Evolutionary conservation across 371 early-diverging fungal genomes (phyloP), one percentile per base, ranked within the genome.

Genomic region (Catenaria anguillulae): DNA sequence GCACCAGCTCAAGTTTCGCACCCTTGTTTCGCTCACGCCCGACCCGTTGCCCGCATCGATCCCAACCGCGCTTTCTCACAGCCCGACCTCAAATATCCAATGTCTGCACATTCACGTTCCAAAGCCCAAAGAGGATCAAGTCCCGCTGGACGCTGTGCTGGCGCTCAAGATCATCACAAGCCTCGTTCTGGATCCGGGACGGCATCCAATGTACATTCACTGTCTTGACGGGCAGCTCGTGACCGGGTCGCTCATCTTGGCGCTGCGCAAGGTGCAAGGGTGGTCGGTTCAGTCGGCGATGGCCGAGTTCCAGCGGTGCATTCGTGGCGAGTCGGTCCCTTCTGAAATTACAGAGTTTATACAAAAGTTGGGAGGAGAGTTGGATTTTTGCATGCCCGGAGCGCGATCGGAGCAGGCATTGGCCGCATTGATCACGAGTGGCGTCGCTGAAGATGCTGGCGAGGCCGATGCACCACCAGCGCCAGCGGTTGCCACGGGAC

Each of bases 181-280:
- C 13, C 26, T 37, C 15, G 26, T 58, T 1, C 43, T 58, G 21
- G 59, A 58, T 5, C 59, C 43, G 43, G 17, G 8, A 15, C 26
- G 33, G 15, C 13, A 77, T 60, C 95, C 94, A 0, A 58, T 92
- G 24, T 95, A 88, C 67, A 64, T 94, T 1, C 95, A 95, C 67
- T 95, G 95, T 64, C 69, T 91, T 24, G 92, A 94, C 65, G 95
- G 95, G 17, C 83, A 89, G 0, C 79, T 88, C 62, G 92, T 92
- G 23, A 93, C 92, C 1, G 90, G 90, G 0, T 69, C 91, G 10
- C 83, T 90, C 0, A 70, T 92, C 17, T 85, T 87, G 62, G 90
- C 92, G 65, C 65, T 95, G 59, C 77, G 96, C 37, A 92, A 90
- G 64, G 67, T 95, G 52, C 93, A 93, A 74, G 78, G 87, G 68